Evolutionary conservation across 2,329 filamentous ascomycete genomes (phyloP), one percentile per base, ranked within the genome.

Genomic region (Alternaria angustiovoidea): DNA sequence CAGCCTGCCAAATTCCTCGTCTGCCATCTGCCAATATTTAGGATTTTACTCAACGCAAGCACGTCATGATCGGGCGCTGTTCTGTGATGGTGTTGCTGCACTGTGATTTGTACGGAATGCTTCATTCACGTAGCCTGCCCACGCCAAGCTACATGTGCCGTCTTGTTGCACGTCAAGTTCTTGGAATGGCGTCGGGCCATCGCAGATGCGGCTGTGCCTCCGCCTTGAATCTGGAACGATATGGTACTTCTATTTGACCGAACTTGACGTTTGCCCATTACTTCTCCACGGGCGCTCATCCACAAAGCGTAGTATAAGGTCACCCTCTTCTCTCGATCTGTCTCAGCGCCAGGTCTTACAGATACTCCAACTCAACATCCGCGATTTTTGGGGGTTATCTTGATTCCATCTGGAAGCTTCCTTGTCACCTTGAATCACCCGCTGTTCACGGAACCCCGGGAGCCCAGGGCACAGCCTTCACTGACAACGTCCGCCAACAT

Each of bases 1-100:
- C 65, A 72, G 63, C 59, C 63, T 68, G 57, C 62, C 60, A 58
- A 56, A 61, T 54, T 57, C 65, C 67, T 68, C 69, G 68, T 71
- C 62, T 48, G 54, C 41, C 47, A 46, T 54, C 55, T 62, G 61
- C 52, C 41, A 51, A 62, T 56, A 42, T 30, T 62, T 57, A 55
- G 60, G 53, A 59, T 65, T 48, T 57, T 64, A 54, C 49, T 59
- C 59, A 48, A 59, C 43, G 28, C 51, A 55, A 68, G 61, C 63
- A 72, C 67, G 64, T 63, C 68, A 72, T 71, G 54, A 51, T 51
- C 47, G 51, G 66, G 62, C 61, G 62, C 54, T 54, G 52, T 65
- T 43, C 47, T 53, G 64, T 43, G 28, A 65, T 59, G 42, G 30
- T 39, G 28, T 48, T 30, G 49, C 47, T 28, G 55, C 41, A 51